Conservation (phyloP, 2,329 filamentous ascomycete species). For the Aureobasidium sp. region DNA sequence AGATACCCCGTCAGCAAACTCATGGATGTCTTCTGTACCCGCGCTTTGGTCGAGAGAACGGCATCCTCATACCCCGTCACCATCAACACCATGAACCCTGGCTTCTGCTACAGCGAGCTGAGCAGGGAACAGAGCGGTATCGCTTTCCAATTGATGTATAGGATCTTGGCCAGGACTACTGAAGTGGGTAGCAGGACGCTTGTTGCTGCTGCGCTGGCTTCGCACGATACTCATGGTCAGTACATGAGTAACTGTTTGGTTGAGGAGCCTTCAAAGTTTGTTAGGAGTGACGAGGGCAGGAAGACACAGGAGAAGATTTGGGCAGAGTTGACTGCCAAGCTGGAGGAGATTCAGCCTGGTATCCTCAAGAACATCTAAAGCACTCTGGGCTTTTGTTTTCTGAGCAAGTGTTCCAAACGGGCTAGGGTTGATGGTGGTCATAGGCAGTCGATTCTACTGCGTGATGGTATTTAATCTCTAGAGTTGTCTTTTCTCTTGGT, state of each 20-base stretch:
- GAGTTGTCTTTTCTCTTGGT: neutral
- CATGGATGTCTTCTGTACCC: slow-evolving; percentile 38
- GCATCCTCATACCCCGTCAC: slow-evolving; percentile 30
- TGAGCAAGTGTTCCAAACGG: too few relatives aligned
- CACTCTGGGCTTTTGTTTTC: neutral
- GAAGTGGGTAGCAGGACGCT: slow-evolving; percentile 34
- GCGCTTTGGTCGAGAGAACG: slow-evolving; percentile 30
- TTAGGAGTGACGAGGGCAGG: slow-evolving; percentile 29
- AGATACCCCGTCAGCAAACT: slow-evolving; percentile 42
- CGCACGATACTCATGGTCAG: slow-evolving; percentile 31
- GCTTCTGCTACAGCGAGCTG: slow-evolving; percentile 42
- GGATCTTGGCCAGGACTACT: slow-evolving; percentile 28
- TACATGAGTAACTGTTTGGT: slow-evolving; percentile 31
- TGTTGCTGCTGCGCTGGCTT: slow-evolving; percentile 30
- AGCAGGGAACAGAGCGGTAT: slow-evolving; percentile 26
- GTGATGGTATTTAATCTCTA: too few relatives aligned
- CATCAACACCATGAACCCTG: slow-evolving; percentile 46
- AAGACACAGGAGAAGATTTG: slow-evolving; percentile 30
- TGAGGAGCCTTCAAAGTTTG: slow-evolving; percentile 23
- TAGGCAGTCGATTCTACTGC: neutral
- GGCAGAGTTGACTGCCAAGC: slow-evolving; percentile 30
- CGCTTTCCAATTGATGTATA: slow-evolving; percentile 20
- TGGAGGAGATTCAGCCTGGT: slow-evolving; percentile 32
- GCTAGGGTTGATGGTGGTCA: too few relatives aligned
- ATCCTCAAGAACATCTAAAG: slow-evolving; percentile 18